phyloP scores from a whole-genome alignment of 192 early-diverging fungal genomes.

The Coemansia sp. region DNA sequence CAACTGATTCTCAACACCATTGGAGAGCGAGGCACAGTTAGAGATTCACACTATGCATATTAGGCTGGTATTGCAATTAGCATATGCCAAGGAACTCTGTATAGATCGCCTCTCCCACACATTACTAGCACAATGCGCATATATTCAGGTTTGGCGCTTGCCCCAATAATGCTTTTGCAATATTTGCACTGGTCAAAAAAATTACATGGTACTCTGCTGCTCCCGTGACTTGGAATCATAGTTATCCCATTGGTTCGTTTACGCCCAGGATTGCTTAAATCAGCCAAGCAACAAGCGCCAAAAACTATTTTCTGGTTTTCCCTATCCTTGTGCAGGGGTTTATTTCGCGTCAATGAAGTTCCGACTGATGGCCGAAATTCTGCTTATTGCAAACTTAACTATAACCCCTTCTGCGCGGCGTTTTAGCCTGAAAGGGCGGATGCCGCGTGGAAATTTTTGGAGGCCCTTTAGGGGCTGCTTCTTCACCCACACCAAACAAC shows the following conservation, averaged over 20 bases:
- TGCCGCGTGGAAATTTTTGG: conserved; percentile 57
- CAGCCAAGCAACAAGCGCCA: neutral
- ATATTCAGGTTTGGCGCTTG: too few relatives aligned
- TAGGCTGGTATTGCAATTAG: too few relatives aligned
- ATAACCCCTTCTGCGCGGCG: conserved; percentile 41
- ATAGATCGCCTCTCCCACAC: too few relatives aligned
- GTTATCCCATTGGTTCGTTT: neutral
- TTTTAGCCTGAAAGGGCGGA: conserved; percentile 10
- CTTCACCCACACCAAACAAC: neutral
- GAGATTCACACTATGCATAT: too few relatives aligned
- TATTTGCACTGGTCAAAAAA: neutral
- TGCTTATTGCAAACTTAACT: conserved; percentile 54
- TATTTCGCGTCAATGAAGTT: conserved; percentile 56
- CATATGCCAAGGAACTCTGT: too few relatives aligned
- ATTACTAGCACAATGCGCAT: too few relatives aligned
- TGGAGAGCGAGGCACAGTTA: too few relatives aligned
- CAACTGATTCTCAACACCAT: too few relatives aligned
- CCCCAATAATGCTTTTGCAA: too few relatives aligned
- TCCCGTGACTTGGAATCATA: neutral
- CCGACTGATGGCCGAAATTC: conserved; percentile 47
- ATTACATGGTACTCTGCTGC: neutral
- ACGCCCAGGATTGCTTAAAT: neutral
- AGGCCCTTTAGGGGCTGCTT: conserved; percentile 31
- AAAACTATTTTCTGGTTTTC: conserved; percentile 14
- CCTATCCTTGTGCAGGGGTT: conserved; percentile 52